These are phyloP conservation scores for Naganishia albida DNA, from an alignment of 1,284 basidiomycete genomes.

Conservation along the genomic window DNA sequence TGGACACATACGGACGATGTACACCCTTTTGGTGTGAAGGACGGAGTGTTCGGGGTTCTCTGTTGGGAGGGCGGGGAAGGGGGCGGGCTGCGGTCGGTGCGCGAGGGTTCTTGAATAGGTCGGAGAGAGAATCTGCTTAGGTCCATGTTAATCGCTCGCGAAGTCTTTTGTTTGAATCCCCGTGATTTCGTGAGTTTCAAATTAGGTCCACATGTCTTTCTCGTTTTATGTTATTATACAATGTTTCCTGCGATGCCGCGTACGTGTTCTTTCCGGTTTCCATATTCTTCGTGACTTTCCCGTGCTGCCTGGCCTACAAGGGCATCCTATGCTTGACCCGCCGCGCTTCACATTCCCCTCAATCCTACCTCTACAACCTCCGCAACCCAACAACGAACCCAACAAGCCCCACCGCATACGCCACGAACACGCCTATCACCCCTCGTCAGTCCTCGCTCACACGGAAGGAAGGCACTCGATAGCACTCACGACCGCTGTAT, in stretches of 20 bases:
- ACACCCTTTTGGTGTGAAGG: slow-evolving; percentile 31
- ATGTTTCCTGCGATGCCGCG: neutral
- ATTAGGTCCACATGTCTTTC: slow-evolving; percentile 24
- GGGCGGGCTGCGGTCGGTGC: slow-evolving; percentile 4
- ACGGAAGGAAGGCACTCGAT: too few species aligned
- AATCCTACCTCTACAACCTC: neutral
- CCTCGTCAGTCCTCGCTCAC: neutral
- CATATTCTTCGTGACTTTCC: neutral
- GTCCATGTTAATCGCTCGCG: slow-evolving; percentile 31
- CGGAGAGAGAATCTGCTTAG: slow-evolving; percentile 28
- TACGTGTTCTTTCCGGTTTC: neutral
- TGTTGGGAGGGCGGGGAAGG: slow-evolving; percentile 8
- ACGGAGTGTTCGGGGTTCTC: slow-evolving; percentile 16
- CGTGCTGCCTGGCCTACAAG: neutral
- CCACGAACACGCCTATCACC: slow-evolving; percentile 38
- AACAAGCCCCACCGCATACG: slow-evolving; percentile 48
- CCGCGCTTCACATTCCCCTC: neutral
- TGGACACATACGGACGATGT: slow-evolving; percentile 21
- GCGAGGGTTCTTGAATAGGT: slow-evolving; percentile 30
- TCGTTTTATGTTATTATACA: neutral
- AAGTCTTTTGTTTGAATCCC: slow-evolving; percentile 26
- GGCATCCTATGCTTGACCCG: neutral
- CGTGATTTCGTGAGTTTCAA: slow-evolving; percentile 29
- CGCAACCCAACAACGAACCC: slow-evolving; percentile 42
- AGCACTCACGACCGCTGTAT: slow-evolving; percentile 39